Evolutionary conservation across 305 asterid species (phyloP).

Genomic region (Andrographis paniculata): DNA sequence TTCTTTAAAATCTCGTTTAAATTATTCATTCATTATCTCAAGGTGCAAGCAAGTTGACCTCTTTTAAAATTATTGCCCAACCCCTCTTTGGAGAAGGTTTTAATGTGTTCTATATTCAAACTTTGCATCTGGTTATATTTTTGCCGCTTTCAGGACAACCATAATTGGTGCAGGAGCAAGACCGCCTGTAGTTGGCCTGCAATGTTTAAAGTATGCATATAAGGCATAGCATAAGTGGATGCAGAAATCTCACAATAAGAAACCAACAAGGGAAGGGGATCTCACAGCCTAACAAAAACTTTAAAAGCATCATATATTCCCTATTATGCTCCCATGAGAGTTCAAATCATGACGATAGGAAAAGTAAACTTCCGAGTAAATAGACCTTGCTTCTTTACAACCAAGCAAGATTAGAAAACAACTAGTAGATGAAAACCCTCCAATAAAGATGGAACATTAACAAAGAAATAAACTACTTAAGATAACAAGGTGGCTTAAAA

Average conservation of each 20-base stretch:
- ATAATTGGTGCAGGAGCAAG: slow-evolving; percentile 49
- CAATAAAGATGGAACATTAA: neutral
- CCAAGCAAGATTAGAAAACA: slow-evolving; percentile 28
- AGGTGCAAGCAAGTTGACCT: too few species aligned
- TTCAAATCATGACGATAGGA: slow-evolving; percentile 92
- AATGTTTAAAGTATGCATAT: neutral
- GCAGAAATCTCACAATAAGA: slow-evolving; percentile 6
- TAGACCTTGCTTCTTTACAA: slow-evolving; percentile 76
- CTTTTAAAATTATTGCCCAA: too few species aligned
- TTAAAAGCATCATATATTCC: slow-evolving; percentile 94
- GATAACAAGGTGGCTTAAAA: slow-evolving; percentile 4
- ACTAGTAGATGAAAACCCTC: neutral
- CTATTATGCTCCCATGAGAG: slow-evolving; percentile 95
- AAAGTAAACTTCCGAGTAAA: slow-evolving; percentile 92
- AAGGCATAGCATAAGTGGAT: neutral
- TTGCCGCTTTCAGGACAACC: slow-evolving; percentile 27
- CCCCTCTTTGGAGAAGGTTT: too few species aligned
- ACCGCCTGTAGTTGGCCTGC: slow-evolving; percentile 86
- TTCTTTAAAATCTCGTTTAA: too few species aligned
- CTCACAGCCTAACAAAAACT: slow-evolving; percentile 93
- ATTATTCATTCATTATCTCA: too few species aligned
- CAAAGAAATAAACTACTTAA: neutral
- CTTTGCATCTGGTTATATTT: slow-evolving; percentile 18
- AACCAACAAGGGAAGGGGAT: slow-evolving; percentile 9
- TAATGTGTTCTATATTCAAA: too few species aligned